A percentile compares a stretch with the other conserved stretches of the same genome.
phyloP scores from a whole-genome alignment of 305 asterid genomes.

The Caryopteris hybrid region DNA sequence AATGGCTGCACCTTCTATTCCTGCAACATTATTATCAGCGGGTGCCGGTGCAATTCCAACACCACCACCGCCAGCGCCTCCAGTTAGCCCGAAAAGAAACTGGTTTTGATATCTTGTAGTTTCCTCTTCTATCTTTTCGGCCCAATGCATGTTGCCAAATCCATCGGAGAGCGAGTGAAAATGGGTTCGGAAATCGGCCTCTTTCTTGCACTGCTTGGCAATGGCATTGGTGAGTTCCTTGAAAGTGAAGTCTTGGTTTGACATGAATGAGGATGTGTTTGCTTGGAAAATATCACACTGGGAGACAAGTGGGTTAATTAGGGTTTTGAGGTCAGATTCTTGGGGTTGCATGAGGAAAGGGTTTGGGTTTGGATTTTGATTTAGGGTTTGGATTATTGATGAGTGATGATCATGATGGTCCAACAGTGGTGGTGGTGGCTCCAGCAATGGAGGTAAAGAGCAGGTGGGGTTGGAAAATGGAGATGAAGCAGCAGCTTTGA shows the following conservation, averaged over 20 bases:
- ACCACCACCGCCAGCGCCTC: not conserved
- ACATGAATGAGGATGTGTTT: slow-evolving; percentile 6
- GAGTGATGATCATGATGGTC: slow-evolving; percentile 14
- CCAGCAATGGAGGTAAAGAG: slow-evolving; percentile 46
- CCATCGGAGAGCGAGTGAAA: slow-evolving; percentile 20
- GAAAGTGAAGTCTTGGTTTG: slow-evolving; percentile 31
- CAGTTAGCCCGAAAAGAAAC: slow-evolving; percentile 22
- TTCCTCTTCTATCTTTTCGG: slow-evolving; percentile 11
- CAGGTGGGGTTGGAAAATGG: slow-evolving; percentile 6
- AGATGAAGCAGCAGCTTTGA: slow-evolving; percentile 6
- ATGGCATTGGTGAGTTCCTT: slow-evolving; percentile 38
- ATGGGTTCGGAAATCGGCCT: slow-evolving; percentile 21
- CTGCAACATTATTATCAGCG: slow-evolving; percentile 15
- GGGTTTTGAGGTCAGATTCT: slow-evolving; percentile 44
- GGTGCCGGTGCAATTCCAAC: slow-evolving; percentile 29
- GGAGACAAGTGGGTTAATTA: slow-evolving; percentile 31
- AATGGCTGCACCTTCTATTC: slow-evolving; percentile 24
- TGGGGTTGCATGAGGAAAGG: slow-evolving; percentile 29
- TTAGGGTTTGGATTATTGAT: slow-evolving; percentile 24
- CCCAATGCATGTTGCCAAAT: slow-evolving; percentile 17
- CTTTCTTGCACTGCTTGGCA: slow-evolving; percentile 45
- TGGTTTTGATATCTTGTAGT: slow-evolving; percentile 19
- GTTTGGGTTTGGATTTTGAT: slow-evolving; percentile 27
- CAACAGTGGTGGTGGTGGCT: slow-evolving; percentile 25
- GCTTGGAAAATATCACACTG: slow-evolving; percentile 12